A percentile compares a stretch with the other conserved stretches of the same genome.
phyloP scores from a whole-genome alignment of 2,329 filamentous ascomycete species.

The Talaromyces sp. region DNA sequence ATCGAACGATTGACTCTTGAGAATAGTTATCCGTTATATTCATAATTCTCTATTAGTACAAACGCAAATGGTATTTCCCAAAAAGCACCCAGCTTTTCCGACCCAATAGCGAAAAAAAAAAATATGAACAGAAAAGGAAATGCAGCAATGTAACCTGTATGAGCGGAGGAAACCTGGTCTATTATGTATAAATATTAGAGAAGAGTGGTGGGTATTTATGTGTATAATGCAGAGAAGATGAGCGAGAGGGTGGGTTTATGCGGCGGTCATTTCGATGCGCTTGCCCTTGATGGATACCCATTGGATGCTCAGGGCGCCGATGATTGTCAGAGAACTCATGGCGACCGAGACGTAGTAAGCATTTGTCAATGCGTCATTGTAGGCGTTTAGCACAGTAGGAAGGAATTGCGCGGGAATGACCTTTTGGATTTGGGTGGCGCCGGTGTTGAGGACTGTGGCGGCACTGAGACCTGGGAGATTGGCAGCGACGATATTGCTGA shows the following conservation, averaged over 20 bases:
- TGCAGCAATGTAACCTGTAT: neutral
- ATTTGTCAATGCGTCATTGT: slow-evolving; percentile 13
- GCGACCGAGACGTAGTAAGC: slow-evolving; percentile 8
- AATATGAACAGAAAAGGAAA: neutral
- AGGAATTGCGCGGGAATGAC: slow-evolving; percentile 8
- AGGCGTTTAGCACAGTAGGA: slow-evolving; percentile 10
- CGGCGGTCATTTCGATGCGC: slow-evolving; percentile 26
- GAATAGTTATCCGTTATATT: neutral
- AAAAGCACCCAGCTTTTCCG: neutral
- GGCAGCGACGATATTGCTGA: slow-evolving; percentile 23
- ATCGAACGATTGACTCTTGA: no score
- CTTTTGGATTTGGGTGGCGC: slow-evolving; percentile 31
- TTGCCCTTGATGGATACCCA: slow-evolving; percentile 42
- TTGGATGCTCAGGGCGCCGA: slow-evolving; percentile 36
- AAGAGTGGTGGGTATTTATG: neutral
- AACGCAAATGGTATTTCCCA: neutral
- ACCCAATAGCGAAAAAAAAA: neutral
- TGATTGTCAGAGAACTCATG: slow-evolving; percentile 33
- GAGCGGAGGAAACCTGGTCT: neutral
- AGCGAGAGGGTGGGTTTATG: neutral
- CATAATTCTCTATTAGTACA: slow-evolving; percentile 1
- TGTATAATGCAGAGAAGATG: neutral
- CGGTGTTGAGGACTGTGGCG: slow-evolving; percentile 20
- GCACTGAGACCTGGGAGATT: slow-evolving; percentile 24
- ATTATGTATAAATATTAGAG: slow-evolving; percentile 6